A percentile compares a stretch with the other conserved stretches of the same genome.
Evolutionary conservation across 2,329 filamentous ascomycete genomes (phyloP).

Genomic region (Fusarium penzigii): DNA sequence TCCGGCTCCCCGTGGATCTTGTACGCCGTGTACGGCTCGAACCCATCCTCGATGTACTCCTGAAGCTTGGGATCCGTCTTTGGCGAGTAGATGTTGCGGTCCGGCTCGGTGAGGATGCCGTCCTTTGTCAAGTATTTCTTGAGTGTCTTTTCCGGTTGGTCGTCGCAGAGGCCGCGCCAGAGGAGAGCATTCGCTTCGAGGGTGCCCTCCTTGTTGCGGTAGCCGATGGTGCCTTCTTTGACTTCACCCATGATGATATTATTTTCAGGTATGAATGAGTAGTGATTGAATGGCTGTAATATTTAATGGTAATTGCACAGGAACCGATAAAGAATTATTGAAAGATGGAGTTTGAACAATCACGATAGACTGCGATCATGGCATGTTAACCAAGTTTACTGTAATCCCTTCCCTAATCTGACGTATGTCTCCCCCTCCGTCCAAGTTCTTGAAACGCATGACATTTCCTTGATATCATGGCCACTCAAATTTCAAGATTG

Average conservation of each 20-base stretch:
- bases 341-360: too few relatives aligned
- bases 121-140: constrained; percentile 37
- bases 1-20: constrained; percentile 38
- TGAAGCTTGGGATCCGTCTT: constrained; percentile 34
- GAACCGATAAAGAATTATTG: too few relatives aligned
- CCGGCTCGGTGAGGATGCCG: constrained; percentile 34
- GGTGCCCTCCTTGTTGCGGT: constrained; percentile 38
- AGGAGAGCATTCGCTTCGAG: constrained; percentile 37
- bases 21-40: constrained; percentile 39
- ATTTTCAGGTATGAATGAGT: background rate
- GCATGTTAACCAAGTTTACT: too few relatives aligned
- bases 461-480: too few relatives aligned
- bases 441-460: too few relatives aligned
- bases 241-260: constrained; percentile 20
- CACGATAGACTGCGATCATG: too few relatives aligned
- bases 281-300: too few relatives aligned
- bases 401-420: too few relatives aligned
- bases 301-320: too few relatives aligned
- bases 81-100: constrained; percentile 32
- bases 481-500: too few relatives aligned
- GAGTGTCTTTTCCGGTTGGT: constrained; percentile 33
- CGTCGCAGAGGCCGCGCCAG: constrained; percentile 37
- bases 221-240: constrained; percentile 31
- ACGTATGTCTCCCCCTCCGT: too few relatives aligned
- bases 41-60: constrained; percentile 34